Base-by-base conservation (phyloP, 2,329 filamentous ascomycete genomes). In the Phialocephala subalpina region DNA sequence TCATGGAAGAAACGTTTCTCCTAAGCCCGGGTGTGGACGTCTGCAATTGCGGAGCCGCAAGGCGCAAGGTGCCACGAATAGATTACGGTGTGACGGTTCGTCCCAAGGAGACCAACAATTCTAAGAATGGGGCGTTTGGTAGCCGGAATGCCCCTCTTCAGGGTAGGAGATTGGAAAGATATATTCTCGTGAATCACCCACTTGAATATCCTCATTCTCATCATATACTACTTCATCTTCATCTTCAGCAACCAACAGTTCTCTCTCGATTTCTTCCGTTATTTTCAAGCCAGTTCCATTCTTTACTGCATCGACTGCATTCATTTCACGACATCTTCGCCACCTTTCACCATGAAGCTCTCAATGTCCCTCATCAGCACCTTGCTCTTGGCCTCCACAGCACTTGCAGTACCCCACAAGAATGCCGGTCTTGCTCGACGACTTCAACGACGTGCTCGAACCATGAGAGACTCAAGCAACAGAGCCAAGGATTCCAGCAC, bases 271-370 rank as follows among this genome's bases (percentile, higher is more conserved):
- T 25, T 55, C 18, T 36, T 38, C n/a, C 29, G 12, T 55, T 42
- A 20, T 40, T 42, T n/a, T 42, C 42, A 20, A 38, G 16, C 33
- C 62, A 59, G 11, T 38, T 55, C 25, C 35, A 49, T 52, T 55
- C 55, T 58, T 58, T 36, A 33, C 22, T 49, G 60, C 53, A 63
- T 55, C n/a, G 40, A 58, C 33, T 58, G 61, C 61, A 38, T 49
- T 25, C 12, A 27, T 27, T 33, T 58, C n/a, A n/a, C n/a, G n/a
- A n/a, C n/a, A n/a, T n/a, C n/a, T n/a, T n/a, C n/a, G n/a, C n/a
- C n/a, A n/a, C n/a, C n/a, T n/a, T n/a, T n/a, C 40, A 65, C 53
- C 22, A 66, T 66, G 64, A 62, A 63, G 35, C 40, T 66, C 45
- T 56, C 64, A 25, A 33, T 45, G 5, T 16, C 45, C 14, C 25